Evolutionary conservation across 139 green algal species (phyloP).

Genomic region (Coccomyxa sp.): DNA sequence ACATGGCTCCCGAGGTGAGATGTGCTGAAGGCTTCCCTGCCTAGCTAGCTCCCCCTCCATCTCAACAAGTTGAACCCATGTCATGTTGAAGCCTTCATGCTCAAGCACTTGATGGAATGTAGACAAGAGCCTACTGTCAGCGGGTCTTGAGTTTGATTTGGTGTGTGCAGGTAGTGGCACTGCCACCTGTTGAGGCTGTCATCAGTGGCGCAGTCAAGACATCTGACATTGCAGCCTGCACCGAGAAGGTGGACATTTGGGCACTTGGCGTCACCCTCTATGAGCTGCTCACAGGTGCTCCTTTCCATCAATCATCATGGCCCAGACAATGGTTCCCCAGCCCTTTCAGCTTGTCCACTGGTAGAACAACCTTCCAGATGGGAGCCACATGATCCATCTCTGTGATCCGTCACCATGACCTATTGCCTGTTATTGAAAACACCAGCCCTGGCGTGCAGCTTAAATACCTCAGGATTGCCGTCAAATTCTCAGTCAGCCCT

Average conservation of each 20-base stretch:
- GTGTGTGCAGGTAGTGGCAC: slow-evolving; percentile 35
- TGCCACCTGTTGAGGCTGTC: slow-evolving; percentile 57
- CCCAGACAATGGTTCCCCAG: slow-evolving; percentile 1
- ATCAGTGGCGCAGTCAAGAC: slow-evolving; percentile 34
- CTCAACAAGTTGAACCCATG: too few species aligned
- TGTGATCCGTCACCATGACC: too few species aligned
- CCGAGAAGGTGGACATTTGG: slow-evolving; percentile 74
- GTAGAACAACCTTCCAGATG: too few species aligned
- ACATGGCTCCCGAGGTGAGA: slow-evolving; percentile 72
- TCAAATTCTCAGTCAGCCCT: too few species aligned
- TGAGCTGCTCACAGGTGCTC: slow-evolving; percentile 63
- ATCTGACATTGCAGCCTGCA: slow-evolving; percentile 39
- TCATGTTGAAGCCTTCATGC: too few species aligned
- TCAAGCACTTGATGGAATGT: not conserved
- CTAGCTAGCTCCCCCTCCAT: not conserved
- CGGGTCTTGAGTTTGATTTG: not conserved
- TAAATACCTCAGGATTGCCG: too few species aligned
- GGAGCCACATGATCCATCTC: too few species aligned
- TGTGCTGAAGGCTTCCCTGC: not conserved
- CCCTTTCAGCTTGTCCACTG: too few species aligned
- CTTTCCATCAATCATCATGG: not conserved
- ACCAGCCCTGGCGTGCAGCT: too few species aligned
- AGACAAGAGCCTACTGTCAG: not conserved
- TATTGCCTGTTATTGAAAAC: too few species aligned
- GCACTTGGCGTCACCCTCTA: slow-evolving; percentile 68